These are phyloP conservation scores for Torrubiella hemipterigena DNA, from an alignment of 2,329 filamentous ascomycete genomes.

Conservation along the genomic window DNA sequence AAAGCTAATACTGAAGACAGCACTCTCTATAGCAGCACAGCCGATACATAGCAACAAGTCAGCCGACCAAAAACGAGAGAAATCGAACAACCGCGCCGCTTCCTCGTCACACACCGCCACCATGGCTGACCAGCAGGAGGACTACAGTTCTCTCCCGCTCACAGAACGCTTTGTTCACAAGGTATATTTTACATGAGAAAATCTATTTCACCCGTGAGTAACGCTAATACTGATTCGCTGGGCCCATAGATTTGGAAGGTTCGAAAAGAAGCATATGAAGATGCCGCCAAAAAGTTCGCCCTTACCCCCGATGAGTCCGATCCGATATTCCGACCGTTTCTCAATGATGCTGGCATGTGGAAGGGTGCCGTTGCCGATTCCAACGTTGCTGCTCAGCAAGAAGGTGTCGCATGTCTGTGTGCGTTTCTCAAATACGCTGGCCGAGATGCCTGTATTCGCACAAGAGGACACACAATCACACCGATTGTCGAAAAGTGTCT, in stretches of 20 bases:
- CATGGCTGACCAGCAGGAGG: conserved; percentile 77
- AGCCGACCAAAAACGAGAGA: no score
- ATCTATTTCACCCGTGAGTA: no score
- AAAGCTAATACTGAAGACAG: conserved; percentile 1
- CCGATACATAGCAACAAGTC: conserved; percentile 1
- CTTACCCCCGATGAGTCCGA: conserved; percentile 74
- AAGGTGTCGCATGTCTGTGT: conserved; percentile 77
- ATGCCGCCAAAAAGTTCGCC: conserved; percentile 78
- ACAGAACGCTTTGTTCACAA: conserved; percentile 78
- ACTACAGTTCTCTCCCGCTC: conserved; percentile 68
- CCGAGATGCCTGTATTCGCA: conserved; percentile 64
- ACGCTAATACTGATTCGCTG: conserved; percentile 7
- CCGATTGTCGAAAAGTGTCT: conserved; percentile 87
- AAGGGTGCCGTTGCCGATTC: conserved; percentile 88
- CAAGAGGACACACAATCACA: conserved; percentile 60
- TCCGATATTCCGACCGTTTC: conserved; percentile 75
- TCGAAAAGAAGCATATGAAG: conserved; percentile 88
- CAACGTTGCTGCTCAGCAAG: conserved; percentile 93
- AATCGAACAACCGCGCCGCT: no score
- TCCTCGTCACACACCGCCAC: conserved; percentile 10
- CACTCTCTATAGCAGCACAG: neutral
- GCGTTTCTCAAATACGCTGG: conserved; percentile 89
- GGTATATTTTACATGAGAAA: conserved; percentile 31
- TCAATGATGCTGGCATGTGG: conserved; percentile 77
- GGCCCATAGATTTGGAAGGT: conserved; percentile 97